Percentiles rank a stretch among this genome's conserved stretches.
Conservation (phyloP, 768 basidiomycete species). For the Leccinum uliginosum region DNA sequence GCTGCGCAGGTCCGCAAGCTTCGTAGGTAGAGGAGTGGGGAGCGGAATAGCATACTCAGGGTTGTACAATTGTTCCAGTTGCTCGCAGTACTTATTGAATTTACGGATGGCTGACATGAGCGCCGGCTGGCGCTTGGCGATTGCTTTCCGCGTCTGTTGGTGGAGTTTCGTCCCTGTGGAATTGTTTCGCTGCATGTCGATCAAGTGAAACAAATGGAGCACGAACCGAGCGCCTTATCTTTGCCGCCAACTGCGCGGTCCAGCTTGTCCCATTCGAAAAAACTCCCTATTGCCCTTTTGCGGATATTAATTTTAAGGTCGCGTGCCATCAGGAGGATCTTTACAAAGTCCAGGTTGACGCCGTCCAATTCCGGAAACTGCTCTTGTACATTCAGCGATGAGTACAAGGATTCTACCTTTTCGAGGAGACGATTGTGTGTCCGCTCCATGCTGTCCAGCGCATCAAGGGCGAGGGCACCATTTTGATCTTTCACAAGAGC, state of each 20-base stretch:
- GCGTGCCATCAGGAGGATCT: conserved; percentile 1
- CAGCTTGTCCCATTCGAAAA: conserved; percentile 26
- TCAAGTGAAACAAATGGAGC: background rate
- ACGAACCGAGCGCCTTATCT: conserved; percentile 25
- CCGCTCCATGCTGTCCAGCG: conserved; percentile 15
- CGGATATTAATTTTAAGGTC: conserved; percentile 26
- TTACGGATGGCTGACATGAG: too few relatives aligned
- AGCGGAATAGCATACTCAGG: background rate
- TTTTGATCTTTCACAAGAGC: conserved; percentile 3
- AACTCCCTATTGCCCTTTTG: conserved; percentile 19
- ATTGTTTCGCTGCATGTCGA: background rate
- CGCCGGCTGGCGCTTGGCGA: too few relatives aligned
- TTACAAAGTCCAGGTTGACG: conserved; percentile 5
- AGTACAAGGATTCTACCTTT: conserved; percentile 4
- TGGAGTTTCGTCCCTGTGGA: background rate
- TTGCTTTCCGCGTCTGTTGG: too few relatives aligned
- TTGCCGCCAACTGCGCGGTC: conserved; percentile 21
- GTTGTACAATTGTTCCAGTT: background rate
- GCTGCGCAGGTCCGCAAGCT: background rate
- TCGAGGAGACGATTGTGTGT: background rate
- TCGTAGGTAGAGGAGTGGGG: background rate
- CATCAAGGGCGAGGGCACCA: conserved; percentile 11
- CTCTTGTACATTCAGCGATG: conserved; percentile 4
- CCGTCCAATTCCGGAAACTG: conserved; percentile 3
- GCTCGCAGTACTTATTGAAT: background rate